Base-by-base conservation (phyloP, 805 yeast species). In the Blastobotrys chiropterorum region DNA sequence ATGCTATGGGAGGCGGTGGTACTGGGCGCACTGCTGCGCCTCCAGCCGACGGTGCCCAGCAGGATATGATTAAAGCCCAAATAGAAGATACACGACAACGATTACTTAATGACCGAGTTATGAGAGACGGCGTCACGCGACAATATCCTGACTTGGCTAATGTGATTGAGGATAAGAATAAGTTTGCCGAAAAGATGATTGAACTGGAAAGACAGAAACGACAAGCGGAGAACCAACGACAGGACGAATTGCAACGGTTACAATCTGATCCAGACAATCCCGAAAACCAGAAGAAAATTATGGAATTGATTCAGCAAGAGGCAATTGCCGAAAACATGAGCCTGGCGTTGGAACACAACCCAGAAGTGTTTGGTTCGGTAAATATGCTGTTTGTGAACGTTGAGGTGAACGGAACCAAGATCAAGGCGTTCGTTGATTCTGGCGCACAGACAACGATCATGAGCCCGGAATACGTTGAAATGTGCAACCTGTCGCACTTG, bases 351-450 rank as follows among this genome's bases (percentile, higher is more conserved):
- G 97, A 90, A 53, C 82, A 83, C 49, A 81, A 92, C 3, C 99
- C 99, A 0, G 99, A 94, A 66, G 77, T 86, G 38, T 94, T 94
- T 69, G 83, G 90, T 0, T 68, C 77, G 0, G 95, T 92, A 2
- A 79, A 79, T 31, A 90, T 94, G 96, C 75, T 94, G 40, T 92
- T 84, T 67, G 81, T 94, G 14, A 75, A 82, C 51, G 75, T 89
- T 41, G 83, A 80, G 58, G 84, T 92, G 38, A 90, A 94, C 62
- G 92, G 94, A 1, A 74, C 76, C 45, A 82, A 83, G 19, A 85
- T 90, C 2, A 87, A 87, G 65, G 98, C 98, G 0, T 89, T 94
- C 72, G 95, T 94, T 3, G 99, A 94, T 66, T 82, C 97, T 0
- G 99, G 99, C 1, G 98, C 99, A 0, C 97, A 90, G 67, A 73